These are phyloP conservation scores for Nicotiana otophora DNA, from an alignment of 257 asterid genomes.

Conservation along the genomic window DNA sequence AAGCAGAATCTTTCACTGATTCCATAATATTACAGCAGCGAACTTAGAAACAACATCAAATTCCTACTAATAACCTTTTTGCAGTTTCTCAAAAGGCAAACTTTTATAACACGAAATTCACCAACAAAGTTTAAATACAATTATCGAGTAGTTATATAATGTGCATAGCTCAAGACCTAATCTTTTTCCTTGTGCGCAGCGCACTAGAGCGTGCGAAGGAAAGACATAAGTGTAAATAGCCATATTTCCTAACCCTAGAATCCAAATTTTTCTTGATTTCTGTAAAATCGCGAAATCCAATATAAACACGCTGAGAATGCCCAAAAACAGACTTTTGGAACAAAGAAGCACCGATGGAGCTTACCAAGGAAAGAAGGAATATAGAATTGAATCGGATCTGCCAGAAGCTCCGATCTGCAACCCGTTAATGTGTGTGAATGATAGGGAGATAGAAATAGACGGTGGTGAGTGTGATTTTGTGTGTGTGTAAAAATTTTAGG, in stretches of 20 bases:
- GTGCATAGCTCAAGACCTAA: not conserved
- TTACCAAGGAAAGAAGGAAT: slow-evolving; percentile 18
- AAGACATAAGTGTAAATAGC: not conserved
- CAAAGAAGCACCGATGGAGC: slow-evolving; percentile 7
- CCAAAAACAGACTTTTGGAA: not conserved
- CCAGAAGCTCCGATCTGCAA: slow-evolving; percentile 41
- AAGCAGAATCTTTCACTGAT: not conserved
- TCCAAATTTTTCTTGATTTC: not conserved
- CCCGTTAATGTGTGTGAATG: not conserved
- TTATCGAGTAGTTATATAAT: not conserved
- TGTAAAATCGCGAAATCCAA: not conserved
- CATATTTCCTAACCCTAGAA: slow-evolving; percentile 11
- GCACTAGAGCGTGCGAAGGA: not conserved
- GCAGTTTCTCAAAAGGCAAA: not conserved
- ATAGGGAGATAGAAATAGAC: not conserved
- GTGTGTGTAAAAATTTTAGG: not conserved
- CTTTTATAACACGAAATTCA: not conserved
- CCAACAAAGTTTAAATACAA: not conserved
- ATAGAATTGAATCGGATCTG: slow-evolving; percentile 33
- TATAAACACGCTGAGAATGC: not conserved
- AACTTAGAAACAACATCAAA: not conserved
- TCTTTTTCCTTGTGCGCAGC: not conserved
- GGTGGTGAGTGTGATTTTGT: not conserved
- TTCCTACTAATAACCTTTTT: not conserved
- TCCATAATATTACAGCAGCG: not conserved